These are phyloP conservation scores for Aspergillus sergii DNA, from an alignment of 2,329 filamentous ascomycete genomes.

Conservation along the genomic window DNA sequence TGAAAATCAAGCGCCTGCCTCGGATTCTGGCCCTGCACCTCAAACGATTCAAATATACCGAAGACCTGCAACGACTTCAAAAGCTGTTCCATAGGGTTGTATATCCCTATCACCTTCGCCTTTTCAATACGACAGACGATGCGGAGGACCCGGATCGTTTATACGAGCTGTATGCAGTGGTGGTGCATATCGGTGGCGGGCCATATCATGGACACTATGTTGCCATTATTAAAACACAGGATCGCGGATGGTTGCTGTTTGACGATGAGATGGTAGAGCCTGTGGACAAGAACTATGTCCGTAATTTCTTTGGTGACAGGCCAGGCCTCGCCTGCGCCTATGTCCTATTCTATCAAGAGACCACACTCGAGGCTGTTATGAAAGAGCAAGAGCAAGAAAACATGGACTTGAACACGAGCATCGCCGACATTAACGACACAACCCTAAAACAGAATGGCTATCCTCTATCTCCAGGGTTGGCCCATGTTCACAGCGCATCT, in stretches of 20 bases:
- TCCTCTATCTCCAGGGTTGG: conserved; percentile 33
- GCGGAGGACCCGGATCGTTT: conserved; percentile 89
- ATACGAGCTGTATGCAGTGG: conserved; percentile 95
- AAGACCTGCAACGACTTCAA: conserved; percentile 88
- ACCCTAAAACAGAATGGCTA: conserved; percentile 35
- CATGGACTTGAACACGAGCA: conserved; percentile 39
- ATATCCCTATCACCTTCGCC: conserved; percentile 92
- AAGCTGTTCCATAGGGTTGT: conserved; percentile 97
- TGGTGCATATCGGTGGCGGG: conserved; percentile 95
- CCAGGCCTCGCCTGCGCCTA: conserved; percentile 92
- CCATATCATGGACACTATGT: conserved; percentile 98
- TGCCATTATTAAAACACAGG: conserved; percentile 95
- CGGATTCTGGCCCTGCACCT: conserved; percentile 89
- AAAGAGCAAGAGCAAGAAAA: conserved; percentile 85
- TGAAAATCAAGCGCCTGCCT: conserved; percentile 96
- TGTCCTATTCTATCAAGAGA: conserved; percentile 97
- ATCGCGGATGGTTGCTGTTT: conserved; percentile 92
- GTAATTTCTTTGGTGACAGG: conserved; percentile 95
- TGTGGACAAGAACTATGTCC: conserved; percentile 92
- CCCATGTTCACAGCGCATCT: conserved; percentile 44
- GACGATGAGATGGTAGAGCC: conserved; percentile 99
- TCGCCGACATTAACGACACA: conserved; percentile 51
- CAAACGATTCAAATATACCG: conserved; percentile 98
- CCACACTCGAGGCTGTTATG: conserved; percentile 66
- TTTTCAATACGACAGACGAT: conserved; percentile 97